Base-by-base conservation (phyloP, 78 protist genomes). In the Dictyostelium discoideum region DNA sequence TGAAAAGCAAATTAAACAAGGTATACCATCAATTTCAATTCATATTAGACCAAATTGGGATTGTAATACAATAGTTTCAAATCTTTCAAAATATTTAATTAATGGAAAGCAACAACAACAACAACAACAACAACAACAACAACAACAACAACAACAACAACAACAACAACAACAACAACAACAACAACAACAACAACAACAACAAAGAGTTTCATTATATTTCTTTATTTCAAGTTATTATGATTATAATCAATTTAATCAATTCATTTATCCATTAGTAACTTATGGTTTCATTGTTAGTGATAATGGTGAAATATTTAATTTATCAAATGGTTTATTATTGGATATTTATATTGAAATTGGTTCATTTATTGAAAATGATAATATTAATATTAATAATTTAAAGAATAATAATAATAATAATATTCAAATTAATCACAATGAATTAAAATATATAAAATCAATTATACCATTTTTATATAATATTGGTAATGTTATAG, bases 261-360 rank as follows among this genome's bases (percentile, higher is more conserved):
- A 54, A 10, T 78, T 78, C 42, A 78, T 87, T 44, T 87, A 87
- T 13, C 93, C 93, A 87, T 60, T 87, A 40, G 67, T 87, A 13
- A 87, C 93, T 1, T 73, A 63, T 78, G 93, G 93, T 6, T 78
- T 39, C 29, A 50, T 87, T 32, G 48, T 87, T 78, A 84, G 63
- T 42, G 81, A 79, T 24, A 78, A 54, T 63, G 85, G 72, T 26
- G 93, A 87, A 39, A 57, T 87, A 2, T 57, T 50, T 24, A 79
- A 78, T 37, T 18, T 87, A 20, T 42, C 85, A 11, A 84, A 60
- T 39, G 22, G 39, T 18, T 60, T 78, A 11, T 14, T 22, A 42
- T 37, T 87, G 3, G 44, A 48, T 14, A 87, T 87, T 46, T 87
- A 57, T 63, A 84, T 87, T 22, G 93, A 87, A 42, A 63, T 76